Evolutionary conservation across 2,329 filamentous ascomycete species (phyloP).

Genomic region (Cercospora canescens): DNA sequence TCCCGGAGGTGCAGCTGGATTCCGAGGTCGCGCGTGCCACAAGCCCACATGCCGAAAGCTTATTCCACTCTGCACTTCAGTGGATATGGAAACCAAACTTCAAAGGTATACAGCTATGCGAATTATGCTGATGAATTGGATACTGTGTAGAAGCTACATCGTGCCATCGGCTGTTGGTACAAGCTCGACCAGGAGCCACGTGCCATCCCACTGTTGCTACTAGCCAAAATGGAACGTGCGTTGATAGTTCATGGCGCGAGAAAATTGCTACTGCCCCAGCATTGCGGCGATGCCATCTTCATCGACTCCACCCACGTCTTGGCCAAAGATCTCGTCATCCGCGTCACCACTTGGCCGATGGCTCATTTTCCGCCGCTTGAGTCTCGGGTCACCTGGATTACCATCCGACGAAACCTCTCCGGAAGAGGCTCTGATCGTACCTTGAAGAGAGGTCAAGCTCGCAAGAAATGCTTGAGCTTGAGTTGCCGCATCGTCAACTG

Average conservation of each 20-base stretch:
- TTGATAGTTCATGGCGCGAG: not conserved
- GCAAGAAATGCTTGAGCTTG: conserved; percentile 30
- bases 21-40: conserved; percentile 1
- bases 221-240: not conserved
- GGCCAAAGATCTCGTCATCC: conserved; percentile 35
- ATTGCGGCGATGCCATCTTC: conserved; percentile 37
- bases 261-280: conserved; percentile 25
- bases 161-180: not conserved
- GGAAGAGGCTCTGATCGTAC: conserved; percentile 28
- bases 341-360: conserved; percentile 28
- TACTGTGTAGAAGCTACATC: not conserved
- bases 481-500: conserved; percentile 12
- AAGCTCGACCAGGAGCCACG: conserved; percentile 2
- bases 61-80: not conserved
- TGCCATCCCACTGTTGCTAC: not conserved
- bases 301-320: conserved; percentile 32
- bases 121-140: not conserved
- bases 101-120: not conserved
- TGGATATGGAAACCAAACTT: not conserved
- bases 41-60: conserved; percentile 1
- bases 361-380: conserved; percentile 39
- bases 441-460: conserved; percentile 27
- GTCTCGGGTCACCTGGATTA: conserved; percentile 32
- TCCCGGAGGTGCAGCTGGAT: not conserved
- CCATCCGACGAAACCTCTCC: conserved; percentile 22